Evolutionary conservation across 441 rosid species (phyloP).

Genomic region (Aquilaria agallochum): DNA sequence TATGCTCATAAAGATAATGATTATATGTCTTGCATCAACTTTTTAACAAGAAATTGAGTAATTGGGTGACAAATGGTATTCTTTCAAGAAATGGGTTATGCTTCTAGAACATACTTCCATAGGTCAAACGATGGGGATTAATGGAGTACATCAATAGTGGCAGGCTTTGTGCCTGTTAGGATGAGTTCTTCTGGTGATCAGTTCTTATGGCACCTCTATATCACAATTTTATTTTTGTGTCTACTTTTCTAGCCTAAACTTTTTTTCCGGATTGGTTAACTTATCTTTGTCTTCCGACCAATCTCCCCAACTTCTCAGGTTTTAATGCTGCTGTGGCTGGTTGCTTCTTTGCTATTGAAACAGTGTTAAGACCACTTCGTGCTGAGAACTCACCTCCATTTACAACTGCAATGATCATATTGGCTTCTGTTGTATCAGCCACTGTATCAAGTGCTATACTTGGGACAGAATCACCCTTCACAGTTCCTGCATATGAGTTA

Average conservation of each 20-base stretch:
- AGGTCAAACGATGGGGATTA: too few relatives aligned
- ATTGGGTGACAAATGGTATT: too few relatives aligned
- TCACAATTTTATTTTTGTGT: too few relatives aligned
- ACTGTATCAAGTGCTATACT: conserved; percentile 90
- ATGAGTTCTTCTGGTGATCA: too few relatives aligned
- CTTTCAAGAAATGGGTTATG: too few relatives aligned
- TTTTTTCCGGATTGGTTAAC: conserved; percentile 3
- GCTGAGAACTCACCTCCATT: conserved; percentile 98
- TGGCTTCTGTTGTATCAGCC: conserved; percentile 94
- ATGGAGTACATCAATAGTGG: too few relatives aligned
- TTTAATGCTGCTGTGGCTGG: conserved; percentile 98
- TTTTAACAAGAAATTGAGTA: too few relatives aligned
- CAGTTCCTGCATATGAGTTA: conserved; percentile 87
- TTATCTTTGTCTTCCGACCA: conserved; percentile 3
- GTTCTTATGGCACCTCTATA: too few relatives aligned
- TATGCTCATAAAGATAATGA: too few relatives aligned
- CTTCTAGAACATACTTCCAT: too few relatives aligned
- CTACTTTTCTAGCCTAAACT: not conserved
- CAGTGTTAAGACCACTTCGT: conserved; percentile 85
- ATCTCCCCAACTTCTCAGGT: conserved; percentile 41
- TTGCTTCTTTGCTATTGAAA: conserved; percentile 95
- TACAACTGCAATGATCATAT: conserved; percentile 95
- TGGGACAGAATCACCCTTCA: conserved; percentile 91
- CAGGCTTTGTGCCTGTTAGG: too few relatives aligned
- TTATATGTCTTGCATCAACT: too few relatives aligned